Conservation (phyloP, 225 moss, liverwort and hornwort species). For the Marchantia polymorpha region DNA sequence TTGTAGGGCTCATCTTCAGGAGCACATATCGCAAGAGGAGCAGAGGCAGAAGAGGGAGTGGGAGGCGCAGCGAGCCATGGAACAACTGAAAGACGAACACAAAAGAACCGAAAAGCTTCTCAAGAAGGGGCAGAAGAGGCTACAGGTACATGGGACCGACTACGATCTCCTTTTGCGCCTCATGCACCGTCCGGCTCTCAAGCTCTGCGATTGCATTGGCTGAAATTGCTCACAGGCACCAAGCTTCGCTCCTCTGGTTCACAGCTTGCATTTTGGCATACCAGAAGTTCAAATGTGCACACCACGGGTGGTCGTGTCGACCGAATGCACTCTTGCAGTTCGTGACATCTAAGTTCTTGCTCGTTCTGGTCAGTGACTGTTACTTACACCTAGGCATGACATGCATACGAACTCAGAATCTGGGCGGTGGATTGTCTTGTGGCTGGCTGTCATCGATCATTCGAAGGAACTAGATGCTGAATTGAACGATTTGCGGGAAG, state of each 20-base stretch:
- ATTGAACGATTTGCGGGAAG: slow-evolving; percentile 56
- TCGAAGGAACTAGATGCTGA: slow-evolving; percentile 54
- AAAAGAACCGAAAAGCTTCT: slow-evolving; percentile 21
- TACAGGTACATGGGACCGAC: slow-evolving; percentile 19
- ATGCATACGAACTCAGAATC: slow-evolving; percentile 1
- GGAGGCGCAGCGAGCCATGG: slow-evolving; percentile 19
- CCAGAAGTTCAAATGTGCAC: background rate
- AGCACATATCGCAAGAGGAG: background rate
- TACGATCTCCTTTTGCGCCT: background rate
- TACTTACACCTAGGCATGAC: background rate
- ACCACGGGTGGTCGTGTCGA: background rate
- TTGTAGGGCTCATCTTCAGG: slow-evolving; percentile 46
- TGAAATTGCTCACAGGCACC: no score
- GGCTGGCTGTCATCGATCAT: background rate
- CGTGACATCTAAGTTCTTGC: background rate
- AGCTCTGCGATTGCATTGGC: no score
- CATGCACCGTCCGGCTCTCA: no score
- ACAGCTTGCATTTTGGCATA: background rate
- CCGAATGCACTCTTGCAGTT: background rate
- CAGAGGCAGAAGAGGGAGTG: slow-evolving; percentile 19
- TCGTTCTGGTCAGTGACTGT: background rate
- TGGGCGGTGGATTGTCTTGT: slow-evolving; percentile 16
- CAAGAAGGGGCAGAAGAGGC: slow-evolving; percentile 19
- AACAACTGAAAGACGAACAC: slow-evolving; percentile 25
- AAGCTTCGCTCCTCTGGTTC: background rate